phyloP scores from a whole-genome alignment of 495 filamentous ascomycete species.

The Talaromyces proteolyticus region DNA sequence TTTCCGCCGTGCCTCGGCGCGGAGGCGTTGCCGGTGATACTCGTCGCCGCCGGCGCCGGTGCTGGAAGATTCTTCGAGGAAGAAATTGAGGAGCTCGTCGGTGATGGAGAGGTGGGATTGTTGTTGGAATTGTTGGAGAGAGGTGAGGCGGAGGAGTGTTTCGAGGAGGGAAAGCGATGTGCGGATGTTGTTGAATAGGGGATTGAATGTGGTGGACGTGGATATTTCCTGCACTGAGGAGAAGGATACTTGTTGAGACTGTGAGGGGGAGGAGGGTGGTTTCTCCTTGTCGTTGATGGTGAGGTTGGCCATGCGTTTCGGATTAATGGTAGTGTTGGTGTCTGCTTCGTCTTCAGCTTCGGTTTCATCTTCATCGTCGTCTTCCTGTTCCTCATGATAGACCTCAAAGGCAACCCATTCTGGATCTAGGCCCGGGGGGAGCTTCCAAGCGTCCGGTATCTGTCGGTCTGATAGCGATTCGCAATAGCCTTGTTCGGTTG shows the following conservation, averaged over 20 bases:
- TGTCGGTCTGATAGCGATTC: slow-evolving; percentile 24
- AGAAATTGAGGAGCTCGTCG: slow-evolving; percentile 94
- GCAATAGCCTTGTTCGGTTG: slow-evolving; percentile 11
- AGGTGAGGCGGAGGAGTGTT: slow-evolving; percentile 84
- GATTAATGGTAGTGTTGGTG: not conserved
- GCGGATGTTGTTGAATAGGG: slow-evolving; percentile 49
- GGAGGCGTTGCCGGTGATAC: slow-evolving; percentile 62
- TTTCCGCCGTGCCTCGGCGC: slow-evolving; percentile 63
- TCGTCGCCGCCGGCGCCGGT: slow-evolving; percentile 68
- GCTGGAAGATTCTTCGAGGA: slow-evolving; percentile 73
- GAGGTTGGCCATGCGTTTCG: slow-evolving; percentile 3
- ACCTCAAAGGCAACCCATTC: slow-evolving; percentile 97
- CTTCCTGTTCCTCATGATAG: slow-evolving; percentile 57
- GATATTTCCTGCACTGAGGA: slow-evolving; percentile 28
- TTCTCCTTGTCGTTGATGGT: slow-evolving; percentile 11
- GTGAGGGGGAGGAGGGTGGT: slow-evolving; percentile 21
- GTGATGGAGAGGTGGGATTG: slow-evolving; percentile 84
- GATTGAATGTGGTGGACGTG: slow-evolving; percentile 33
- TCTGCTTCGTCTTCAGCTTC: slow-evolving; percentile 46
- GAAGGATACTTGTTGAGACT: slow-evolving; percentile 19
- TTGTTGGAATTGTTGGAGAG: slow-evolving; percentile 97
- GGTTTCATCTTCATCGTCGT: slow-evolving; percentile 34
- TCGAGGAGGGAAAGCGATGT: slow-evolving; percentile 92
- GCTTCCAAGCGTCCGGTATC: slow-evolving; percentile 47
- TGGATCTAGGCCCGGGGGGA: slow-evolving; percentile 78